Percentiles rank a stretch among this genome's conserved stretches.
Conservation (phyloP, 305 asterid genomes). For the Fraxinus latifolia region DNA sequence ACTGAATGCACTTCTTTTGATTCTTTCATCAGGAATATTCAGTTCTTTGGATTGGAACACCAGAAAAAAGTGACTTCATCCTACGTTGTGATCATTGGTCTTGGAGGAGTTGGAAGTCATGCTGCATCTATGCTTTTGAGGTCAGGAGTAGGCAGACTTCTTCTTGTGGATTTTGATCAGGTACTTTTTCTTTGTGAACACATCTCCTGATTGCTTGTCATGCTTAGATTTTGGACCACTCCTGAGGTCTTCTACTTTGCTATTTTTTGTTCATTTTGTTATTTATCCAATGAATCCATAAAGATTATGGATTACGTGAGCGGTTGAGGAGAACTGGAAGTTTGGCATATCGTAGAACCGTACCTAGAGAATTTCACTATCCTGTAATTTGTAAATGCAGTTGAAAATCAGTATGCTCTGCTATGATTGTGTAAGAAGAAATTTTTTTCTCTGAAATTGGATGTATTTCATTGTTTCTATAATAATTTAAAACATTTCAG, state of each 20-base stretch:
- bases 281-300: slow-evolving; percentile 1
- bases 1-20: slow-evolving; percentile 16
- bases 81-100: slow-evolving; percentile 92
- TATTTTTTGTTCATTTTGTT: background rate
- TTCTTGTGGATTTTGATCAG: slow-evolving; percentile 97
- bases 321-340: background rate
- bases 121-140: slow-evolving; percentile 99
- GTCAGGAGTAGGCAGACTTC: slow-evolving; percentile 89
- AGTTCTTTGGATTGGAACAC: slow-evolving; percentile 81
- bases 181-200: slow-evolving; percentile 30
- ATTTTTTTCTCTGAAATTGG: background rate
- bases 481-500: background rate
- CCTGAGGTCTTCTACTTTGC: slow-evolving; percentile 6
- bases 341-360: slow-evolving; percentile 8
- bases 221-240: background rate
- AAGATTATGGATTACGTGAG: background rate
- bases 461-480: background rate
- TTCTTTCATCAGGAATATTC: slow-evolving; percentile 69
- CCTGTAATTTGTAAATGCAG: background rate
- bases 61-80: slow-evolving; percentile 78
- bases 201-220: slow-evolving; percentile 3
- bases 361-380: background rate
- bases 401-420: background rate
- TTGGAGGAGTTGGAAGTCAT: slow-evolving; percentile 99
- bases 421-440: background rate